phyloP scores from a whole-genome alignment of 495 filamentous ascomycete species.

The Penicillium pancosmium region DNA sequence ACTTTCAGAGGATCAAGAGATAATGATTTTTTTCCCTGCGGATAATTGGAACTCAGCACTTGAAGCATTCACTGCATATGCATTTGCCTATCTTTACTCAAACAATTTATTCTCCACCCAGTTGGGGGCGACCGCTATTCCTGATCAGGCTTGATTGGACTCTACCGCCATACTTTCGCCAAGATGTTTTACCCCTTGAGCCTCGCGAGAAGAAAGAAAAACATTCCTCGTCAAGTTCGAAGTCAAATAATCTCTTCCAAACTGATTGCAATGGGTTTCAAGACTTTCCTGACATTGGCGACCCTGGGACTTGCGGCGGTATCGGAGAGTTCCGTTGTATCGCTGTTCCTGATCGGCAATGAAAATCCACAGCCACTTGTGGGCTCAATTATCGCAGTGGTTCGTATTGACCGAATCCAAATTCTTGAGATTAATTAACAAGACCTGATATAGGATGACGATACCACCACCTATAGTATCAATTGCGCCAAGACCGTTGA shows the following conservation, averaged over 20 bases:
- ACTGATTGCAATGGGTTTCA: neutral
- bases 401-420: neutral
- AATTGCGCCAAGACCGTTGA: neutral
- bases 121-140: neutral
- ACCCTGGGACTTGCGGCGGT: slow-evolving; percentile 2
- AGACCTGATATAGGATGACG: neutral
- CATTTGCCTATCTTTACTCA: neutral
- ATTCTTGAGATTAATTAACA: neutral
- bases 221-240: neutral
- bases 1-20: no score
- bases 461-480: neutral
- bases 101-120: neutral
- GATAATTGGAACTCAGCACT: no score
- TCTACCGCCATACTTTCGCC: neutral
- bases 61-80: no score
- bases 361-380: neutral
- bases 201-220: neutral
- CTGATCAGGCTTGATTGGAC: neutral
- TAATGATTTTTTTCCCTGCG: no score
- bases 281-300: neutral
- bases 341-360: neutral
- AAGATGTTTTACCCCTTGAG: neutral
- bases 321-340: slow-evolving; percentile 2
- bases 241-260: neutral
- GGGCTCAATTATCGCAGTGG: slow-evolving; percentile 1